Evolutionary conservation across 176 grass and related monocot genomes (phyloP).

Genomic region (Eragrostis nindensis): DNA sequence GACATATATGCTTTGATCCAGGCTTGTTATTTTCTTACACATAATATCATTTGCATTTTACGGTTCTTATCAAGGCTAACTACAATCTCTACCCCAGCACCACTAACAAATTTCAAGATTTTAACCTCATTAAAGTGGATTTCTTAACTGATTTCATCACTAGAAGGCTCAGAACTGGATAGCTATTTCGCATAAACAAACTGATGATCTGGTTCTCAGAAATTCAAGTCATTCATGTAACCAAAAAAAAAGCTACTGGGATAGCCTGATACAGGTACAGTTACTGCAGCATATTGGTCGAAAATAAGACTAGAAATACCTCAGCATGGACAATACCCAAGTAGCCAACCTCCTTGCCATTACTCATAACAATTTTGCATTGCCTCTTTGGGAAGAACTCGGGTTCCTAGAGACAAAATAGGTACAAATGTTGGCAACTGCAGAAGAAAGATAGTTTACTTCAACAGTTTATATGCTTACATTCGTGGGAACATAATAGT

Average conservation of each 20-base stretch:
- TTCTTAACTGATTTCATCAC: neutral
- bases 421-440: conserved; percentile 17
- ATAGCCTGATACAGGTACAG: neutral
- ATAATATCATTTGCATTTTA: too few species aligned
- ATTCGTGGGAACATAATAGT: conserved; percentile 66
- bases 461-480: conserved; percentile 61
- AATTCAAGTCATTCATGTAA: neutral
- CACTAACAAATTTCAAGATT: neutral
- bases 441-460: conserved; percentile 29
- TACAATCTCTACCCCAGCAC: neutral
- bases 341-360: conserved; percentile 79
- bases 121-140: neutral
- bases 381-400: conserved; percentile 95
- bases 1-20: too few species aligned
- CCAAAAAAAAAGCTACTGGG: neutral
- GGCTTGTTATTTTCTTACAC: too few species aligned
- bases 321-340: conserved; percentile 87
- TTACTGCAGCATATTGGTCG: neutral
- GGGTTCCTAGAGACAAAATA: conserved; percentile 68
- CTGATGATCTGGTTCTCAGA: neutral
- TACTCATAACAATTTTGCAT: conserved; percentile 70
- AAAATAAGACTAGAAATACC: conserved; percentile 52
- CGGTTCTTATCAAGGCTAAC: neutral
- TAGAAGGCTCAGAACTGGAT: neutral
- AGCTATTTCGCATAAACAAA: conserved; percentile 7